A percentile compares a stretch with the other conserved stretches of the same genome.
These are phyloP conservation scores for Aaosphaeria pasadenensis DNA, from an alignment of 2,329 filamentous ascomycete genomes.

Conservation along the genomic window DNA sequence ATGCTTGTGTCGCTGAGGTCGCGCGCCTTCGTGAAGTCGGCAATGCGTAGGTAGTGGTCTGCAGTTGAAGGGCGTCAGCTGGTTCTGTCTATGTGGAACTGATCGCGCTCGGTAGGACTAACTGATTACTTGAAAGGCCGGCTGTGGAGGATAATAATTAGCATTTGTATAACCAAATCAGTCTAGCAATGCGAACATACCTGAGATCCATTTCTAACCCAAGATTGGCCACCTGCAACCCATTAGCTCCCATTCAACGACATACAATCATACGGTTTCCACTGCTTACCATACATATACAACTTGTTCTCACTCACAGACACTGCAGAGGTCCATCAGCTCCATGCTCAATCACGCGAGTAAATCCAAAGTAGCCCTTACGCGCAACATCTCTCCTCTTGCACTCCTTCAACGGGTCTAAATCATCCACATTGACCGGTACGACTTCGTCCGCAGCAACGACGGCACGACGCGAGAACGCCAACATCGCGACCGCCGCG, in stretches of 20 bases:
- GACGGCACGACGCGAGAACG: too few species aligned
- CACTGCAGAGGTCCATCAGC: neutral
- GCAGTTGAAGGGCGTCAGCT: neutral
- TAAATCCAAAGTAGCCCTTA: neutral
- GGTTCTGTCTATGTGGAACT: too few species aligned
- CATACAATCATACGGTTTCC: neutral
- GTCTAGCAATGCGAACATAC: neutral
- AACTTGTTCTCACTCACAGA: slow-evolving; percentile 5
- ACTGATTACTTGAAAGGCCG: slow-evolving; percentile 4
- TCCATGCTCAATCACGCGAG: neutral
- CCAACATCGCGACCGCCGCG: too few species aligned
- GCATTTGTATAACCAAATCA: neutral
- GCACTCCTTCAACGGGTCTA: slow-evolving; percentile 5
- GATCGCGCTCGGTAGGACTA: neutral
- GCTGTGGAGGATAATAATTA: neutral
- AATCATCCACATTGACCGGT: slow-evolving; percentile 1
- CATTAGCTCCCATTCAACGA: neutral
- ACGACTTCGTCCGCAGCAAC: neutral
- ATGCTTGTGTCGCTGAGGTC: slow-evolving; percentile 6
- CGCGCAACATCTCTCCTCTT: slow-evolving; percentile 1
- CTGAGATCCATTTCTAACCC: slow-evolving; percentile 6
- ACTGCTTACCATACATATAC: slow-evolving; percentile 6
- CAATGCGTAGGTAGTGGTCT: slow-evolving; percentile 13
- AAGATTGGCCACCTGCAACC: slow-evolving; percentile 3
- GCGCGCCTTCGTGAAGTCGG: slow-evolving; percentile 7